Evolutionary conservation across 352 stramenopile species (phyloP).

Genomic region (Globisporangium orthogonon): DNA sequence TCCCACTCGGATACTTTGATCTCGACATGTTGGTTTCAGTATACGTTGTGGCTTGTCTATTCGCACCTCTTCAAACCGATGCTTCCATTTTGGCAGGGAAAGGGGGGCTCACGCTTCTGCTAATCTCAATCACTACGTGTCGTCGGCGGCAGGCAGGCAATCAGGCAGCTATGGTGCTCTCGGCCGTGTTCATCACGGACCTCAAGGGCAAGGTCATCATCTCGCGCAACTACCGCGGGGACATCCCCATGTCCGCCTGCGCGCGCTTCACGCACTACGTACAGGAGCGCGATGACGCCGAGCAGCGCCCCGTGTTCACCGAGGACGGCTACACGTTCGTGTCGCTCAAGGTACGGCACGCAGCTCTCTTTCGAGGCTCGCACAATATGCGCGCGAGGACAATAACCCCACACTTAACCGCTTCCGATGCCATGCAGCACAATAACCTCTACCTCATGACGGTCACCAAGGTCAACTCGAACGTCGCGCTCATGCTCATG

Average conservation of each 20-base stretch:
- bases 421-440: conserved; percentile 47
- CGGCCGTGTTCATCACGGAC: conserved; percentile 98
- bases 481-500: conserved; percentile 94
- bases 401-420: not conserved
- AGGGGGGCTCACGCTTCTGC: no score
- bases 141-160: no score
- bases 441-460: conserved; percentile 99
- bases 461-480: conserved; percentile 98
- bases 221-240: conserved; percentile 97
- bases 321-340: conserved; percentile 92
- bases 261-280: conserved; percentile 90
- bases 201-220: conserved; percentile 99
- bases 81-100: no score
- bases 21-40: no score
- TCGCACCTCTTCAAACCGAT: no score
- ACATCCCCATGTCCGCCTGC: conserved; percentile 94
- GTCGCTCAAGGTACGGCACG: conserved; percentile 84
- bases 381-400: no score
- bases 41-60: no score
- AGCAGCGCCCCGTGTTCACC: conserved; percentile 93
- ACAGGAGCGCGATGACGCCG: conserved; percentile 92
- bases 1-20: no score
- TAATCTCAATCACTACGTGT: no score
- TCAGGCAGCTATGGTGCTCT: conserved; percentile 90
- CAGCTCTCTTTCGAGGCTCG: no score